These are phyloP conservation scores for Aspergillus sparsus DNA, from an alignment of 495 filamentous ascomycete genomes.

Conservation along the genomic window DNA sequence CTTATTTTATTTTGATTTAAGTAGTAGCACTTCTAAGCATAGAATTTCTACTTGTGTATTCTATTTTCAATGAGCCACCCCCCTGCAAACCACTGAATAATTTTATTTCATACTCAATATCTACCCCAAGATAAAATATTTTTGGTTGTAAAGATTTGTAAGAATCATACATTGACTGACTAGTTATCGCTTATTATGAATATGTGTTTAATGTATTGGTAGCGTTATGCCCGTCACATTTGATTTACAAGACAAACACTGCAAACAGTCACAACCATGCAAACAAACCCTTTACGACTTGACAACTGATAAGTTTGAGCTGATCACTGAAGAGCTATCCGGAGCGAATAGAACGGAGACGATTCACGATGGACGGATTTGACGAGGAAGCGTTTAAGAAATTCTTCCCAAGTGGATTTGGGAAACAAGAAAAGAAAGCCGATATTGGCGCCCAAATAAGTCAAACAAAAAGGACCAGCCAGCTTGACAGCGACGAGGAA, in stretches of 20 bases:
- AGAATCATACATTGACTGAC: no score
- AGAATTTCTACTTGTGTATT: constrained; percentile 19
- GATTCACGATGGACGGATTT: constrained; percentile 56
- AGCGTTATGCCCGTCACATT: no score
- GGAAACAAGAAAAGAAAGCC: constrained; percentile 72
- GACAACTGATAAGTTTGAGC: constrained; percentile 7
- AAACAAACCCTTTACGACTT: constrained; percentile 18
- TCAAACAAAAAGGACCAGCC: constrained; percentile 62
- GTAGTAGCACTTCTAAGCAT: constrained; percentile 16
- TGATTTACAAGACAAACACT: constrained; percentile 34
- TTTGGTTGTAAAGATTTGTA: no score
- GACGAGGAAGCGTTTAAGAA: constrained; percentile 82
- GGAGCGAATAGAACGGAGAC: not conserved
- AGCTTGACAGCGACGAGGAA: constrained; percentile 27
- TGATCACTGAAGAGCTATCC: no score
- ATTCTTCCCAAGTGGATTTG: constrained; percentile 82
- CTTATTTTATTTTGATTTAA: constrained; percentile 14
- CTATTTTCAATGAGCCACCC: not conserved
- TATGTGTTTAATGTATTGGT: not conserved
- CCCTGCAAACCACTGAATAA: no score
- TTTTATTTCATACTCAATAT: no score
- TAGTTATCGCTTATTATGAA: no score
- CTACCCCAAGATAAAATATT: no score
- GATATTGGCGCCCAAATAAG: constrained; percentile 80
- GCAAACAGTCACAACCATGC: constrained; percentile 37